A percentile compares a stretch with the other conserved stretches of the same genome.
These are phyloP conservation scores for Scenedesmus sp. DNA, from an alignment of 163 green algal species.

Conservation along the genomic window DNA sequence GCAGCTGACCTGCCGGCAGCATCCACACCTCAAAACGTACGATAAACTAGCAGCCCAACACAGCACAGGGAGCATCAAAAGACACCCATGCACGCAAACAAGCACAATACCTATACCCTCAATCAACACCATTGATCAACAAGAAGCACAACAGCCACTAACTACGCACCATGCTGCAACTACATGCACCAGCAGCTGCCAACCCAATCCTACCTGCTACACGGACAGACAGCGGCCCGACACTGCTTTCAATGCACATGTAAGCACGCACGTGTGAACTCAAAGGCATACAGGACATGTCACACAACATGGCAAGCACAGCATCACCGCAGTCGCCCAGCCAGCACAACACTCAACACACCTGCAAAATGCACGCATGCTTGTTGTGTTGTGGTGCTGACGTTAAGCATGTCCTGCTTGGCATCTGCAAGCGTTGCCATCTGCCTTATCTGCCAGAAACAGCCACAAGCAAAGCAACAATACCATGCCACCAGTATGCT, in stretches of 20 bases:
- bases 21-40: not conserved
- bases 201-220: constrained; percentile 1
- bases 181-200: not conserved
- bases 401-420: not conserved
- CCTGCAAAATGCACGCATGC: too few relatives aligned
- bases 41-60: not conserved
- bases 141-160: not conserved
- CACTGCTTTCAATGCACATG: too few relatives aligned
- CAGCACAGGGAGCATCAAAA: not conserved
- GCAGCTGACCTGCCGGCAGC: too few relatives aligned
- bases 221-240: too few relatives aligned
- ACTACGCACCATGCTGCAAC: not conserved
- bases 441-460: not conserved
- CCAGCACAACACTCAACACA: too few relatives aligned
- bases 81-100: not conserved
- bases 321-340: too few relatives aligned
- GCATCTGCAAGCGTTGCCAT: not conserved
- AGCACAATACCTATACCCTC: too few relatives aligned
- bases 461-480: not conserved
- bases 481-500: not conserved
- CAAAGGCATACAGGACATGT: too few relatives aligned
- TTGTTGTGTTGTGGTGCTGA: not conserved
- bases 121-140: not conserved
- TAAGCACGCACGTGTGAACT: too few relatives aligned
- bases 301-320: too few relatives aligned